A percentile compares a stretch with the other conserved stretches of the same genome.
phyloP scores from a whole-genome alignment of 2,329 filamentous ascomycete species.

The Aspergillus phoenicis region DNA sequence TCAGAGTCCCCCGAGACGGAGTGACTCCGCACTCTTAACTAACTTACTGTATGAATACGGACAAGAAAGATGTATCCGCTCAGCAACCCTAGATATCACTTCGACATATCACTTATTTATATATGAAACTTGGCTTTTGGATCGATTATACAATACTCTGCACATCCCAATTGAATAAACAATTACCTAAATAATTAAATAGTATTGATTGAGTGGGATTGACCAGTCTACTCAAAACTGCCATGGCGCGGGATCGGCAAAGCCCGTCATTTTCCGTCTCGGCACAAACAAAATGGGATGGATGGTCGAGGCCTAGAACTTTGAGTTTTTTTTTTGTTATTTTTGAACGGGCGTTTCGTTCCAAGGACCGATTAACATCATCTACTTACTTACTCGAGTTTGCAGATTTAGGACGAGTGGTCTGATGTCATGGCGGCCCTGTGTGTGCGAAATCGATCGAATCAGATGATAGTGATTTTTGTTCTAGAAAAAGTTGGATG shows the following conservation, averaged over 20 bases:
- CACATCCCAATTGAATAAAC: neutral
- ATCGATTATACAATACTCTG: too few species aligned
- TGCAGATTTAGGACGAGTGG: too few species aligned
- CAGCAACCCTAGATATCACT: neutral
- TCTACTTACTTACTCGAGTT: too few species aligned
- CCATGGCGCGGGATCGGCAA: conserved; percentile 6
- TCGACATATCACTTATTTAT: conserved; percentile 4
- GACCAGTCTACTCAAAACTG: conserved; percentile 7
- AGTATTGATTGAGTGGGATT: neutral
- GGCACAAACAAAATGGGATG: neutral
- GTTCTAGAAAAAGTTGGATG: too few species aligned
- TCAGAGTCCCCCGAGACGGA: neutral
- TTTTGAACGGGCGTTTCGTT: too few species aligned
- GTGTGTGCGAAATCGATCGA: too few species aligned
- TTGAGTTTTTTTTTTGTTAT: neutral
- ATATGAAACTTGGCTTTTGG: conserved; percentile 1
- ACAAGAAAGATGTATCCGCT: neutral
- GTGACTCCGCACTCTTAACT: too few species aligned
- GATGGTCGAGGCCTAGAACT: neutral
- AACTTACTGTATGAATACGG: too few species aligned
- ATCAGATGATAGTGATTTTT: too few species aligned
- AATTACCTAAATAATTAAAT: too few species aligned
- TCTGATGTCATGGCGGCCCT: too few species aligned
- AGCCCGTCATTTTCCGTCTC: conserved; percentile 1
- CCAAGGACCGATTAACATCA: too few species aligned